phyloP scores from a whole-genome alignment of 1,139 yeast genomes.

The Candida freyschussii region DNA sequence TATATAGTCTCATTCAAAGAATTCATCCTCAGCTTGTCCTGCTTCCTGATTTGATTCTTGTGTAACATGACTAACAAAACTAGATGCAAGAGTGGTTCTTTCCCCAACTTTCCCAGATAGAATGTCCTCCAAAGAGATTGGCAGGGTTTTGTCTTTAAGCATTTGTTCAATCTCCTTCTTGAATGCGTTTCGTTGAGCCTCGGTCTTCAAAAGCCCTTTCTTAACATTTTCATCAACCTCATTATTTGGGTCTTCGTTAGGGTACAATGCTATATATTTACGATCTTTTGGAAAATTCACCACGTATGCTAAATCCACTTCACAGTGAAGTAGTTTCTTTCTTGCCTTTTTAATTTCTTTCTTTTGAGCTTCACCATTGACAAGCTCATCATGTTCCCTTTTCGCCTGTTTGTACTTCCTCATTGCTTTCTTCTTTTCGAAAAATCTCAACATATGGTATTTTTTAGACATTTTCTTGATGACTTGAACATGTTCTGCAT shows the following conservation, averaged over 20 bases:
- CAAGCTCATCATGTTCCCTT: constrained; percentile 33
- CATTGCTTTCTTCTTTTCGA: constrained; percentile 83
- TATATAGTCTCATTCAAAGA: constrained; percentile 36
- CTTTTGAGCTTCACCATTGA: constrained; percentile 36
- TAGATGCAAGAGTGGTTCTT: constrained; percentile 10
- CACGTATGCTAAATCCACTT: constrained; percentile 72
- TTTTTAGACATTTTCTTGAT: constrained; percentile 63
- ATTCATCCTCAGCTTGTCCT: constrained; percentile 40
- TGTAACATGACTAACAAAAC: constrained; percentile 10
- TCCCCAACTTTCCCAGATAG: constrained; percentile 40
- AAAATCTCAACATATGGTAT: constrained; percentile 92
- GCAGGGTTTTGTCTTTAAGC: constrained; percentile 47
- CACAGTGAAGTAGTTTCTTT: constrained; percentile 50
- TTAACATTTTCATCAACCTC: constrained; percentile 21
- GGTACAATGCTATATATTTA: constrained; percentile 79
- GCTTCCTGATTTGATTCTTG: constrained; percentile 17
- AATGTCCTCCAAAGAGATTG: constrained; percentile 55
- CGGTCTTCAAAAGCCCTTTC: constrained; percentile 34
- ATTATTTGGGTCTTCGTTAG: constrained; percentile 32
- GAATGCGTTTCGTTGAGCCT: constrained; percentile 43
- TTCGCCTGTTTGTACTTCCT: constrained; percentile 65
- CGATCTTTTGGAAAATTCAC: constrained; percentile 72
- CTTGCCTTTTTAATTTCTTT: constrained; percentile 44
- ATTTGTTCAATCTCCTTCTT: constrained; percentile 48
- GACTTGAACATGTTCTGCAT: constrained; percentile 44